A percentile compares a stretch with the other conserved stretches of the same genome.
Evolutionary conservation across 2,329 filamentous ascomycete genomes (phyloP).

Genomic region (Fusarium nisikadoi): DNA sequence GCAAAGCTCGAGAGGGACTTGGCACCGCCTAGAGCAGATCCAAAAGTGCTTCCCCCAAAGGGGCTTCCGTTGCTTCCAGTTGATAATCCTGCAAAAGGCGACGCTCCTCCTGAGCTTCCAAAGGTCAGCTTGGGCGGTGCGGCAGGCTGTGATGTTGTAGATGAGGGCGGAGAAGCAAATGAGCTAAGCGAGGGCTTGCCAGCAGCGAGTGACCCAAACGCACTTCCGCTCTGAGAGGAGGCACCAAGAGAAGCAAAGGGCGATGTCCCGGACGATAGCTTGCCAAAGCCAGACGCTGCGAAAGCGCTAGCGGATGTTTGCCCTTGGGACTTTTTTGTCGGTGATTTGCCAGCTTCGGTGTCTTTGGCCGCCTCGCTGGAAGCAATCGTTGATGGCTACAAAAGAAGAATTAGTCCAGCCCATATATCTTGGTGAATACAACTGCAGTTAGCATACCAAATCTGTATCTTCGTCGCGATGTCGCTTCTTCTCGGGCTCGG

Average conservation of each 20-base stretch:
- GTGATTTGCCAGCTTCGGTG: conserved; percentile 36
- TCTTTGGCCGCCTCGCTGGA: conserved; percentile 37
- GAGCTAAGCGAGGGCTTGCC: conserved; percentile 50
- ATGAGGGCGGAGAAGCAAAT: conserved; percentile 46
- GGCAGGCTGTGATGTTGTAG: conserved; percentile 42
- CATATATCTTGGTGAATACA: neutral
- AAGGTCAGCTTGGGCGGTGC: conserved; percentile 62
- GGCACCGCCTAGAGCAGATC: conserved; percentile 51
- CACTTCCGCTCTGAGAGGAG: conserved; percentile 57
- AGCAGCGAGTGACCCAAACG: conserved; percentile 58
- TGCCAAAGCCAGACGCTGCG: conserved; percentile 74
- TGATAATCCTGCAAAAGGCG: conserved; percentile 60
- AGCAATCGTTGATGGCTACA: conserved; percentile 32
- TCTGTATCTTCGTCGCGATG: conserved; percentile 62
- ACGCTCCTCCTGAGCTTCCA: conserved; percentile 53
- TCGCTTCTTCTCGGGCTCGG: conserved; percentile 73
- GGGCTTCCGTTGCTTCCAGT: conserved; percentile 54
- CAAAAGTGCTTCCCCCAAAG: conserved; percentile 54
- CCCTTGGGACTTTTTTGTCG: conserved; percentile 41
- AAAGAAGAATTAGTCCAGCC: conserved; percentile 20
- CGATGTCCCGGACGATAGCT: conserved; percentile 71
- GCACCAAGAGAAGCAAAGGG: conserved; percentile 69
- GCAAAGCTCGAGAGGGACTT: conserved; percentile 75
- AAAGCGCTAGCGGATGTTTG: conserved; percentile 71
- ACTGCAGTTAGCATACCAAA: conserved; percentile 45